Conservation (phyloP, 148 eudicot species). For the Nepenthes mirabilis region DNA sequence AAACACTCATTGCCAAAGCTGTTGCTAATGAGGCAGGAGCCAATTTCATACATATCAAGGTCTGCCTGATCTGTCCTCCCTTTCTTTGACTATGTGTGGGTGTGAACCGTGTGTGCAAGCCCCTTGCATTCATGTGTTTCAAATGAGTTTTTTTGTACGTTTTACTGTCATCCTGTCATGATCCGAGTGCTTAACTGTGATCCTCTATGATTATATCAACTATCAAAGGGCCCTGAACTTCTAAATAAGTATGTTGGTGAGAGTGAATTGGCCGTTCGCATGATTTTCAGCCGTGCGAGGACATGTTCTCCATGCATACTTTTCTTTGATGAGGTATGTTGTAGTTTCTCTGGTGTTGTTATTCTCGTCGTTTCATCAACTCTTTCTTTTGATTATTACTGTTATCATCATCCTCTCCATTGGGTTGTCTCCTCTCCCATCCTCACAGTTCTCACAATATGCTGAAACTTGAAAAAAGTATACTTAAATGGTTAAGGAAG, state of each 20-base stretch:
- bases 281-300: conserved; percentile 54
- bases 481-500: too few relatives aligned
- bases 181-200: background rate
- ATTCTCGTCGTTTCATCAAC: background rate
- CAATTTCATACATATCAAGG: conserved; percentile 69
- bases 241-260: conserved; percentile 68
- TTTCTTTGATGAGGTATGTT: conserved; percentile 70
- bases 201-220: background rate
- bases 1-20: conserved; percentile 76
- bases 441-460: too few relatives aligned
- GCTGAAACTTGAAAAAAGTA: too few relatives aligned
- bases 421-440: background rate
- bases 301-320: conserved; percentile 72
- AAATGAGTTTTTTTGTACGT: background rate
- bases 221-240: conserved; percentile 53
- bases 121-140: background rate
- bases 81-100: background rate
- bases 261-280: conserved; percentile 55
- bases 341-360: background rate
- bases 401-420: background rate
- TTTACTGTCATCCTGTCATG: background rate
- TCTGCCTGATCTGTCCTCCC: conserved; percentile 7
- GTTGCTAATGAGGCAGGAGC: conserved; percentile 78
- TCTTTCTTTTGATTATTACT: background rate
- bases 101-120: background rate